Conservation (phyloP, 257 asterid genomes). For the Solanum habrochaites region DNA sequence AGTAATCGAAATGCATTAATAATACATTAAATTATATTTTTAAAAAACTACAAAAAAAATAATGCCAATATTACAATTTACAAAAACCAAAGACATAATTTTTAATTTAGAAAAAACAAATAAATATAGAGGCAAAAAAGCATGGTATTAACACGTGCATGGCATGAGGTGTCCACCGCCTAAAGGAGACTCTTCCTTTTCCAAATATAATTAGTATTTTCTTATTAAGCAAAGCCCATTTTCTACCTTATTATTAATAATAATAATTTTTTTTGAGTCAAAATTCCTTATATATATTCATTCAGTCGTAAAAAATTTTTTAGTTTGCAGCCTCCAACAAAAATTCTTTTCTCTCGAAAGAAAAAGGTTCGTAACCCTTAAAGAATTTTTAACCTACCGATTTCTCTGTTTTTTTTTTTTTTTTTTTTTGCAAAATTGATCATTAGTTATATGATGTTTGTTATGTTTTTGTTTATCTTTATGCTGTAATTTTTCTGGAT, state of each 20-base stretch:
- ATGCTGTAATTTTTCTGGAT: background rate
- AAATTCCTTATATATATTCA: background rate
- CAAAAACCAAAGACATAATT: background rate
- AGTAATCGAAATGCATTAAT: no score
- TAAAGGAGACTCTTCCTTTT: background rate
- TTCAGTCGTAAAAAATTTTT: background rate
- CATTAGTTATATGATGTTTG: background rate
- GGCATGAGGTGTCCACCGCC: background rate
- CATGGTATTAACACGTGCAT: background rate
- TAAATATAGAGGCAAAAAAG: background rate
- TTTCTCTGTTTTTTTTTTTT: background rate
- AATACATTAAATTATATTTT: no score
- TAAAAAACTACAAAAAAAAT: background rate
- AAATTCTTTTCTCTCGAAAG: background rate
- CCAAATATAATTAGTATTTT: background rate
- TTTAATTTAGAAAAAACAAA: no score
- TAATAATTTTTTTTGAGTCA: background rate
- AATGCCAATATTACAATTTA: background rate
- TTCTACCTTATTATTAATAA: background rate
- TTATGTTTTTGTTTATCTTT: background rate
- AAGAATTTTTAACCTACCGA: background rate
- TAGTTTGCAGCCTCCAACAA: background rate
- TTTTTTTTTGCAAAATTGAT: background rate
- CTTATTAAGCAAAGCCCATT: background rate
- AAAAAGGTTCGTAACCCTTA: slow-evolving; percentile 8